Base-by-base conservation (phyloP, 192 early-diverging fungal species). In the Thoreauomyces humboldtii region DNA sequence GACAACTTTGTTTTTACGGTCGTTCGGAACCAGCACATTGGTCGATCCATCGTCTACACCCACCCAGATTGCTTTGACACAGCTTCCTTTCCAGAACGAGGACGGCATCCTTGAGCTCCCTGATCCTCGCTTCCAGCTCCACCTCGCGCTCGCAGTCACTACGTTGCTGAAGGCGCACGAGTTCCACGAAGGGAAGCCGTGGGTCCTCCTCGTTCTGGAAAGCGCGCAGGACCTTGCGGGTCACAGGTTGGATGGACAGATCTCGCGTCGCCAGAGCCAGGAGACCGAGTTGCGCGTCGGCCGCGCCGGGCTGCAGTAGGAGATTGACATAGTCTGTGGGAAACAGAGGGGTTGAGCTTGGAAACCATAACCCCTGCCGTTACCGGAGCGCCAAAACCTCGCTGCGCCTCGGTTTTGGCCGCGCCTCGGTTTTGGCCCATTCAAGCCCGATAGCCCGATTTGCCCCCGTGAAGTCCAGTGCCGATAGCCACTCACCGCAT, bases 41-140 rank as follows among this genome's bases (percentile, higher is more conserved):
- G n/a, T n/a, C n/a, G n/a, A n/a, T n/a, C n/a, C n/a, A n/a, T n/a
- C n/a, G n/a, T n/a, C n/a, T n/a, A n/a, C n/a, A n/a, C 59, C 28
- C 17, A 61, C 59, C 59, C 43, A 61, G 32, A 2, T 64, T 25
- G 7, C 32, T 36, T 22, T 64, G 48, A 21, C 46, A 51, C 1
- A 64, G 50, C 37, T 64, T 64, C 50, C 37, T 4, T 25, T 53
- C 54, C 7, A 34, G 25, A 5, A 37, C 48, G 7, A 22, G 0
- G 36, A 64, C 19, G 6, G 24, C 50, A 0, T 19, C 21, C 35
- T 54, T 22, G 1, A 64, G 50, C 28, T 53, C 50, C 21, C 35
- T 36, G 12, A 64, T 25, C 32, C 32, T 15, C 34, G 27, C 24
- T 31, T 64, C 48, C 29, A 53, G 5, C 17, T 64, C 50, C 6